Conservation (phyloP, 129 eudicot genomes). For the Helianthus tuberosus region DNA sequence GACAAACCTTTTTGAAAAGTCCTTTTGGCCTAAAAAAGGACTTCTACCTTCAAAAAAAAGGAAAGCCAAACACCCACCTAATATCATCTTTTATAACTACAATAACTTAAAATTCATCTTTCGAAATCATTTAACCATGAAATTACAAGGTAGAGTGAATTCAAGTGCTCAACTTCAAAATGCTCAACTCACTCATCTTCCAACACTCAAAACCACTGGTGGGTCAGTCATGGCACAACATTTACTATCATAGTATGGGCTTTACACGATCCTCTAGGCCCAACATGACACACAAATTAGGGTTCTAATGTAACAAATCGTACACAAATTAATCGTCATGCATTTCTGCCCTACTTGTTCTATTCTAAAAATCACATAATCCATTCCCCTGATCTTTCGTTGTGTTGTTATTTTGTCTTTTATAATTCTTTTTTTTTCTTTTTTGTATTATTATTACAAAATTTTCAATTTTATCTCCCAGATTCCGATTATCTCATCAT, state of each 20-base stretch:
- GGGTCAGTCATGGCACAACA: too few relatives aligned
- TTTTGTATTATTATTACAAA: background rate
- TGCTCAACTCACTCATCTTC: too few relatives aligned
- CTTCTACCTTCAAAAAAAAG: too few relatives aligned
- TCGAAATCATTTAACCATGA: too few relatives aligned
- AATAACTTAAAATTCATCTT: too few relatives aligned
- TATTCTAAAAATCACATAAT: conserved; percentile 13
- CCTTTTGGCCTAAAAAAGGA: too few relatives aligned
- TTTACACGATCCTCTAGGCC: conserved; percentile 21
- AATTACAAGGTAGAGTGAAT: too few relatives aligned
- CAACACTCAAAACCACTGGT: too few relatives aligned
- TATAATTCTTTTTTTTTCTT: background rate
- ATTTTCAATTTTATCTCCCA: conserved; percentile 12
- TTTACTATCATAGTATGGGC: background rate
- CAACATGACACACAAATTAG: conserved; percentile 22
- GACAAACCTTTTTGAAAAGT: too few relatives aligned
- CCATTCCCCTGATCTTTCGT: conserved; percentile 5
- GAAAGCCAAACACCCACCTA: too few relatives aligned
- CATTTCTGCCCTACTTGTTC: conserved; percentile 22
- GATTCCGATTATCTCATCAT: conserved; percentile 17
- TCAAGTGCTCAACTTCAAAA: too few relatives aligned
- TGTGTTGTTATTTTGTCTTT: background rate
- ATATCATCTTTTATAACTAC: too few relatives aligned
- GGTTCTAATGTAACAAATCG: conserved; percentile 17
- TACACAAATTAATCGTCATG: conserved; percentile 19